Evolutionary conservation across 768 basidiomycete species (phyloP).

Genomic region (Psilocybe tampanensis): DNA sequence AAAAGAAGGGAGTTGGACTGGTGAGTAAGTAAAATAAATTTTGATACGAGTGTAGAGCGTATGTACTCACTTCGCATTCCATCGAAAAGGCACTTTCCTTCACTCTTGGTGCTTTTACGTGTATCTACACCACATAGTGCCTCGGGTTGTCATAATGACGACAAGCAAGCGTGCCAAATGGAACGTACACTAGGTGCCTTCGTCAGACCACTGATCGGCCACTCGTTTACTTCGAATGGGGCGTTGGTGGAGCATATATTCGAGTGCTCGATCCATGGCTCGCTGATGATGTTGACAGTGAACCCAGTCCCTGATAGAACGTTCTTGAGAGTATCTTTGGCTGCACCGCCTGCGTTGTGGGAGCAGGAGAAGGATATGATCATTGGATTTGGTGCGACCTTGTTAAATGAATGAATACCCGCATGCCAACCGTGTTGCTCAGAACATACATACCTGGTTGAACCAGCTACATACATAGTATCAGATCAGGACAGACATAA

Average conservation of each 20-base stretch:
- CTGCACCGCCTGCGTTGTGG: slow-evolving; percentile 22
- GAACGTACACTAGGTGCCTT: slow-evolving; percentile 55
- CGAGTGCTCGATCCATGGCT: slow-evolving; percentile 63
- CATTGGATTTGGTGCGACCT: slow-evolving; percentile 60
- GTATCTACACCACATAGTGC: slow-evolving; percentile 30
- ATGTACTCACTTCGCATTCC: slow-evolving; percentile 52
- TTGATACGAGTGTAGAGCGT: background rate
- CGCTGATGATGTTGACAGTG: slow-evolving; percentile 75
- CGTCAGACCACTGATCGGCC: slow-evolving; percentile 64
- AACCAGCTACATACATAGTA: slow-evolving; percentile 52
- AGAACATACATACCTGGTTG: slow-evolving; percentile 39
- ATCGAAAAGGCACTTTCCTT: slow-evolving; percentile 66
- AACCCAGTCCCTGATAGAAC: slow-evolving; percentile 68
- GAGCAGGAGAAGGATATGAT: slow-evolving; percentile 57
- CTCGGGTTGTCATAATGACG: background rate
- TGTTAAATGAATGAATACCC: slow-evolving; percentile 14
- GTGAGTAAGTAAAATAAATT: no score
- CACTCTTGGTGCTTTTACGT: slow-evolving; percentile 56
- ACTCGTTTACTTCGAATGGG: slow-evolving; percentile 55
- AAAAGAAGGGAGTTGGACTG: no score
- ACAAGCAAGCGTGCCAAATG: background rate
- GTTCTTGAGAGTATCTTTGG: slow-evolving; percentile 67
- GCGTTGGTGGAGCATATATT: slow-evolving; percentile 56
- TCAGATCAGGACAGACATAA: no score
- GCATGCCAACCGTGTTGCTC: no score